A percentile compares a stretch with the other conserved stretches of the same genome.
These are phyloP conservation scores for Bombardia bombarda DNA, from an alignment of 495 filamentous ascomycete genomes.

Conservation along the genomic window DNA sequence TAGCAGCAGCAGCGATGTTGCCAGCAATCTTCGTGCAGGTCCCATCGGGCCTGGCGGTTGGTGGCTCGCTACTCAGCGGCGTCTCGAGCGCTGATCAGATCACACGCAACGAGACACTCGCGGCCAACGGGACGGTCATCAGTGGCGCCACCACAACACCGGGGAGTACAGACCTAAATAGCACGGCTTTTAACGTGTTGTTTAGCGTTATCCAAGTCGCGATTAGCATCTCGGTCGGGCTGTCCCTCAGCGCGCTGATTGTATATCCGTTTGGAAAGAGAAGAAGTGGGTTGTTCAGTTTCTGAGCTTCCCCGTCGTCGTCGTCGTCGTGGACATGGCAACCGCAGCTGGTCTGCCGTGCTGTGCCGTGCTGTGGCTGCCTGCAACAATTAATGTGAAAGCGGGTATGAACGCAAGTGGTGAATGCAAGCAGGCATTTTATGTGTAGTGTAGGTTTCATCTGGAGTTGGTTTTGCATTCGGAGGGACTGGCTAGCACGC, in stretches of 20 bases:
- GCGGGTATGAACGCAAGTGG: too few species aligned
- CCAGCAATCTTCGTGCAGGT: slow-evolving; percentile 95
- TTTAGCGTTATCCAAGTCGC: slow-evolving; percentile 88
- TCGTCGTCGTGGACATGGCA: too few species aligned
- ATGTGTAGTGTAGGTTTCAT: too few species aligned
- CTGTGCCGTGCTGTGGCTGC: too few species aligned
- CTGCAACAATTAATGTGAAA: too few species aligned
- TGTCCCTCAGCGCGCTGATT: slow-evolving; percentile 78
- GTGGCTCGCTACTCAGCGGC: slow-evolving; percentile 75
- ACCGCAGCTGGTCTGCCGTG: too few species aligned
- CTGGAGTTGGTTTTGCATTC: too few species aligned
- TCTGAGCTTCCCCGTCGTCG: too few species aligned
- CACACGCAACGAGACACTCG: slow-evolving; percentile 37
- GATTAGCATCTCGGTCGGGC: slow-evolving; percentile 84
- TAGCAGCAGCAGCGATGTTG: slow-evolving; percentile 81
- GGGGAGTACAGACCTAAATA: slow-evolving; percentile 36
- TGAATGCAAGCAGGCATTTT: too few species aligned
- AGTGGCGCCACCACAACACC: slow-evolving; percentile 20
- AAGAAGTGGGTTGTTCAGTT: slow-evolving; percentile 82
- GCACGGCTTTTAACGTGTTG: slow-evolving; percentile 74
- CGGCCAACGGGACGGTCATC: slow-evolving; percentile 18
- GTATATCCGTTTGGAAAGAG: slow-evolving; percentile 91
- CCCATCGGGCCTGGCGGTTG: slow-evolving; percentile 79
- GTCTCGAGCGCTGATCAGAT: slow-evolving; percentile 78
- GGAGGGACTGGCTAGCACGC: too few species aligned